Evolutionary conservation across 1,139 yeast species (phyloP).

Genomic region (Kluyveromyces marxianus): DNA sequence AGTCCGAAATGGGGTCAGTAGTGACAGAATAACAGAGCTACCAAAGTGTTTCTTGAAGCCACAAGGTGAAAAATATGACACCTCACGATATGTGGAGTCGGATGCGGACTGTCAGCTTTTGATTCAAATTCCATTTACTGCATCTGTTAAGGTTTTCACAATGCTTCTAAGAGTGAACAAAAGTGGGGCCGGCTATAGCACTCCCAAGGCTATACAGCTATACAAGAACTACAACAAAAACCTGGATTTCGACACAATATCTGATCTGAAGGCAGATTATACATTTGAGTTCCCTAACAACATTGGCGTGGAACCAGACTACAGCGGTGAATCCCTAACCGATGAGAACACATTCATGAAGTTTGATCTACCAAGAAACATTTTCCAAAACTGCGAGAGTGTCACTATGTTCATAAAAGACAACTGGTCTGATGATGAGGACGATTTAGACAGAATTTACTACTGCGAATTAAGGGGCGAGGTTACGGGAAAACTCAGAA

Average conservation of each 20-base stretch:
- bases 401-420: slow-evolving; percentile 61
- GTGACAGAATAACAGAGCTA: slow-evolving; percentile 39
- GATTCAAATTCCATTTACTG: slow-evolving; percentile 71
- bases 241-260: slow-evolving; percentile 64
- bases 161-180: slow-evolving; percentile 62
- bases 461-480: slow-evolving; percentile 82
- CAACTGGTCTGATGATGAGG: slow-evolving; percentile 51
- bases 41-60: slow-evolving; percentile 45
- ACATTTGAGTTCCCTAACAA: slow-evolving; percentile 57
- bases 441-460: slow-evolving; percentile 52
- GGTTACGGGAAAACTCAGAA: slow-evolving; percentile 37
- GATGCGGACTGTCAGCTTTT: slow-evolving; percentile 82
- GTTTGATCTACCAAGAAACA: slow-evolving; percentile 69
- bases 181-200: slow-evolving; percentile 38
- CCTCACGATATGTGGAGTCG: slow-evolving; percentile 49
- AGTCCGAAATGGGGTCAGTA: slow-evolving; percentile 57
- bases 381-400: slow-evolving; percentile 63
- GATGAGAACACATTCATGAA: slow-evolving; percentile 63
- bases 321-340: slow-evolving; percentile 31
- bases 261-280: slow-evolving; percentile 43
- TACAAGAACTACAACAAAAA: slow-evolving; percentile 58
- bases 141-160: slow-evolving; percentile 67
- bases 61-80: slow-evolving; percentile 35
- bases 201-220: slow-evolving; percentile 64
- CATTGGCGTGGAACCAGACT: slow-evolving; percentile 35